phyloP scores from a whole-genome alignment of 192 early-diverging fungal species.

The Oehlia diaphana region DNA sequence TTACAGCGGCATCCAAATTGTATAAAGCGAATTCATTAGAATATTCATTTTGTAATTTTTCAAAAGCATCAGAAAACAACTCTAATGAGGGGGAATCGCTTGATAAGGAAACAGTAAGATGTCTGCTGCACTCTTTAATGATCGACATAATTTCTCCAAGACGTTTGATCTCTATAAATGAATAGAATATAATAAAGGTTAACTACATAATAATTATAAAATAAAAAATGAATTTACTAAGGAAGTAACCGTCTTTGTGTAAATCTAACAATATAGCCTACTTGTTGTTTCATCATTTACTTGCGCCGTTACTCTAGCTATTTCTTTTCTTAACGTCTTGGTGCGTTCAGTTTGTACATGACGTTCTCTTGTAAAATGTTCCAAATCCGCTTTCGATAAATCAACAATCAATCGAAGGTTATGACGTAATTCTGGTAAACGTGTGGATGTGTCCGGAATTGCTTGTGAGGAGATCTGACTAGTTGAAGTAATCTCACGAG shows the following conservation, averaged over 20 bases:
- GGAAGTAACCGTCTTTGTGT: too few relatives aligned
- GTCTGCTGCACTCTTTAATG: slow-evolving; percentile 44
- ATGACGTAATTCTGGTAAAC: slow-evolving; percentile 75
- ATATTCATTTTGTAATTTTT: slow-evolving; percentile 55
- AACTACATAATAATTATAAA: background rate
- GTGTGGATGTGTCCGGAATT: slow-evolving; percentile 51
- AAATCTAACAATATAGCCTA: background rate
- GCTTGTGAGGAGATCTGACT: slow-evolving; percentile 51
- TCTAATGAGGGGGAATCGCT: slow-evolving; percentile 33
- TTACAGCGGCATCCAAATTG: slow-evolving; percentile 65
- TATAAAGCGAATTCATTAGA: slow-evolving; percentile 56
- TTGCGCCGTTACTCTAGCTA: slow-evolving; percentile 36
- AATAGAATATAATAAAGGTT: background rate
- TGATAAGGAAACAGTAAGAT: slow-evolving; percentile 29
- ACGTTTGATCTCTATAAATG: slow-evolving; percentile 38
- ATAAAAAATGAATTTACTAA: too few relatives aligned
- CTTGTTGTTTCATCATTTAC: slow-evolving; percentile 41
- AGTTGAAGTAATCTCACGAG: slow-evolving; percentile 48
- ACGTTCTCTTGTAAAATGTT: slow-evolving; percentile 59
- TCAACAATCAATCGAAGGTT: slow-evolving; percentile 76
- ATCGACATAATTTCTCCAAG: slow-evolving; percentile 47
- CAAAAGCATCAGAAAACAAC: slow-evolving; percentile 53
- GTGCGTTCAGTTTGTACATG: slow-evolving; percentile 48
- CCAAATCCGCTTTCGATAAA: slow-evolving; percentile 66
- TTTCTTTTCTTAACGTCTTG: slow-evolving; percentile 43